Base-by-base conservation (phyloP, 805 yeast genomes). In the Saccharomycopsis sp. region DNA sequence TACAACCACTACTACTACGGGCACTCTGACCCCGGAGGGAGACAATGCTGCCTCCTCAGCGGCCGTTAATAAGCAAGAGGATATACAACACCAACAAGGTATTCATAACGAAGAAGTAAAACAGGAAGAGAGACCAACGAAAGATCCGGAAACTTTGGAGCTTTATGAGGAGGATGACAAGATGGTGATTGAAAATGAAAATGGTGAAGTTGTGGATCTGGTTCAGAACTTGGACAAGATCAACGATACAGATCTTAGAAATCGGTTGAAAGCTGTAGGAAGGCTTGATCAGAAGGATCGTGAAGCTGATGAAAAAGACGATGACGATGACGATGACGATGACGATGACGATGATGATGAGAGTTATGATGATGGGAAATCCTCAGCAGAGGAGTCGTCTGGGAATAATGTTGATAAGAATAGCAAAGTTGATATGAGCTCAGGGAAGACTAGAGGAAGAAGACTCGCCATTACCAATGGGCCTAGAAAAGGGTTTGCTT, bases 151-250 rank as follows among this genome's bases (percentile, higher is more conserved):
- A 40, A 45, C 48, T 43, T 10, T n/a, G n/a, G 33, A 35, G 17
- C 80, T 77, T 0, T 81, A 72, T 57, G 75, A 73, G 35, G 95
- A 86, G 51, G 95, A 94, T 19, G 52, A 64, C 27, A 64, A 70
- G 32, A 58, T 88, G 27, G 71, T 88, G 39, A 67, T 89, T 41
- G 98, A 89, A 56, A 92, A 87, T 59, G 73, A 71, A 42, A 68
- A 77, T 36, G 97, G 97, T 41, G 96, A 88, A 55, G 69, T 87
- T 33, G 53, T 89, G 38, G 77, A 73, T 38, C 68, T 77, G 2
- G 63, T 78, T 40, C n/a, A n/a, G n/a, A n/a, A n/a, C n/a, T 52
- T 60, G n/a, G n/a, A n/a, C n/a, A n/a, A n/a, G n/a, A n/a, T n/a
- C n/a, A n/a, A n/a, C n/a, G n/a, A n/a, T n/a, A n/a, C n/a, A n/a